These are phyloP conservation scores for Chrysanthemum lavandulifolium DNA, from an alignment of 129 eudicot genomes.

Conservation along the genomic window DNA sequence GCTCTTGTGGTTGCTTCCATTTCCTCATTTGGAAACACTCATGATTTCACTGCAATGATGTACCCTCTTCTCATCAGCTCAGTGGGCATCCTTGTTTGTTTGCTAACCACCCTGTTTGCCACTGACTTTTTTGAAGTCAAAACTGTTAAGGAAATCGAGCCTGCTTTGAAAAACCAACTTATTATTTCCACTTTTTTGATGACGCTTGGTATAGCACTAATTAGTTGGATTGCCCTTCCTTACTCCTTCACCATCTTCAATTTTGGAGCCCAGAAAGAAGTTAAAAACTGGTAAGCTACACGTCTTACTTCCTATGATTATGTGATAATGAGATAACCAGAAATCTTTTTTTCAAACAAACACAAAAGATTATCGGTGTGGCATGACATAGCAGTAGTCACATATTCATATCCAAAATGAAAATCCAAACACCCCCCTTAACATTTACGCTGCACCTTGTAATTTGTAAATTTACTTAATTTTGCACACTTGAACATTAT, in stretches of 20 bases:
- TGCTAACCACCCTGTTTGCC: constrained; percentile 77
- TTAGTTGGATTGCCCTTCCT: constrained; percentile 73
- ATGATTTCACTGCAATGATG: constrained; percentile 74
- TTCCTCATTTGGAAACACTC: constrained; percentile 79
- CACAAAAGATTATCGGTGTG: too few relatives aligned
- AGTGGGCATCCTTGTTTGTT: constrained; percentile 66
- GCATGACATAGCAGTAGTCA: background rate
- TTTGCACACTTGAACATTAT: background rate
- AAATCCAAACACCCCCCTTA: background rate
- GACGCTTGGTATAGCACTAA: constrained; percentile 67
- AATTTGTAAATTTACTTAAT: background rate
- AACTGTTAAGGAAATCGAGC: constrained; percentile 72
- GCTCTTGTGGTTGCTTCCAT: constrained; percentile 92
- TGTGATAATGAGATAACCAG: background rate
- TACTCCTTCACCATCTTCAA: constrained; percentile 71
- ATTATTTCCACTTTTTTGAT: constrained; percentile 69
- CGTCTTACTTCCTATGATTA: background rate
- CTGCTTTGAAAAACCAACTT: constrained; percentile 78
- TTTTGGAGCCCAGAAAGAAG: constrained; percentile 79
- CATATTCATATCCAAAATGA: background rate
- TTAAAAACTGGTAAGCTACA: constrained; percentile 63
- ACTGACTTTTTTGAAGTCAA: constrained; percentile 88
- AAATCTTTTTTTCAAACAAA: too few relatives aligned
- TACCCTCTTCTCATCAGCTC: constrained; percentile 76
- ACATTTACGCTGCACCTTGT: background rate